A percentile compares a stretch with the other conserved stretches of the same genome.
These are phyloP conservation scores for Sistotremastrum suecicum DNA, from an alignment of 768 basidiomycete species.

Conservation along the genomic window DNA sequence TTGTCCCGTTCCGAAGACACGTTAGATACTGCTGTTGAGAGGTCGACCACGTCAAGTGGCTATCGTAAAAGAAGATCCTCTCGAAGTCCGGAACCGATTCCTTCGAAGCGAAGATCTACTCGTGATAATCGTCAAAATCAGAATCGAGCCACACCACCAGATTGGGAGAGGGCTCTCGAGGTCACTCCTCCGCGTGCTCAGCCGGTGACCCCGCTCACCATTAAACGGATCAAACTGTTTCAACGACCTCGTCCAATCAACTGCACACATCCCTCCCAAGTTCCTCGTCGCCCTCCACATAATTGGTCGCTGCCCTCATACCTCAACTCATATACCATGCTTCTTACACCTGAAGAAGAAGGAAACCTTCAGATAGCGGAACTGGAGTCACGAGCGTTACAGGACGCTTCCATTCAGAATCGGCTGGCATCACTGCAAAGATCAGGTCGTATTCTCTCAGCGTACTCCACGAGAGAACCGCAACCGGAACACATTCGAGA, in stretches of 20 bases:
- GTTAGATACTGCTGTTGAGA: neutral
- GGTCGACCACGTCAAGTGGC: constrained; percentile 4
- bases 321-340: constrained; percentile 42
- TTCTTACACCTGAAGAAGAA: too few species aligned
- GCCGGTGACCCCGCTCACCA: constrained; percentile 13
- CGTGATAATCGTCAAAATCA: constrained; percentile 4
- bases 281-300: constrained; percentile 37
- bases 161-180: neutral
- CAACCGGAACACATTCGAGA: constrained; percentile 9
- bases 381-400: too few species aligned
- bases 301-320: constrained; percentile 40
- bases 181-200: constrained; percentile 7
- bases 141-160: constrained; percentile 5
- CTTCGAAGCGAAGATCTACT: neutral
- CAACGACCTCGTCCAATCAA: constrained; percentile 43
- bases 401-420: too few species aligned
- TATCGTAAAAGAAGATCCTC: constrained; percentile 1
- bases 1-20: too few species aligned
- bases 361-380: constrained; percentile 19
- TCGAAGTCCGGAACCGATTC: neutral
- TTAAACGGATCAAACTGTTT: constrained; percentile 60
- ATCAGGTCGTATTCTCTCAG: too few species aligned
- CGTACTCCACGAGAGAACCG: constrained; percentile 1
- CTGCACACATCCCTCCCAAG: constrained; percentile 52
- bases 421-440: too few species aligned